Percentiles rank a stretch among this genome's conserved stretches.
phyloP scores from a whole-genome alignment of 345 rosid genomes.

The Moringa oleifera region DNA sequence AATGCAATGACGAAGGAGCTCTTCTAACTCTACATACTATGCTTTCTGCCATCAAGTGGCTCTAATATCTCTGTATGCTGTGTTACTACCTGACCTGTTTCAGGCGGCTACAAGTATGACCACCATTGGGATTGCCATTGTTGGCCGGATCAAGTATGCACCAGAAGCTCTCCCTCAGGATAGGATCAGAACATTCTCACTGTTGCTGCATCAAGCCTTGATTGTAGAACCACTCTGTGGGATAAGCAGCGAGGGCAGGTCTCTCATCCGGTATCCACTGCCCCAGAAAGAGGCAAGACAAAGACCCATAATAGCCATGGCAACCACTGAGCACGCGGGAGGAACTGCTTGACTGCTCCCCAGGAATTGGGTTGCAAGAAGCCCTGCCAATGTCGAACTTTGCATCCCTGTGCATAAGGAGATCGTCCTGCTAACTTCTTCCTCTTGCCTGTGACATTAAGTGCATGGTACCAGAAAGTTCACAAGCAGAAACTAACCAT shows the following conservation, averaged over 20 bases:
- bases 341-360: conserved; percentile 92
- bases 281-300: conserved; percentile 96
- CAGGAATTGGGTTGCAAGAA: conserved; percentile 80
- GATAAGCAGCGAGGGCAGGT: conserved; percentile 35
- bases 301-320: conserved; percentile 97
- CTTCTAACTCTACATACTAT: too few relatives aligned
- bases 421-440: conserved; percentile 80
- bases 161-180: too few relatives aligned
- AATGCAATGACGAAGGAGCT: too few relatives aligned
- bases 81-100: too few relatives aligned
- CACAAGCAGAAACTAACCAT: too few relatives aligned
- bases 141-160: too few relatives aligned
- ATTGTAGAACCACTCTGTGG: conserved; percentile 32
- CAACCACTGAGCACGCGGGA: conserved; percentile 91
- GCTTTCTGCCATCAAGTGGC: too few relatives aligned
- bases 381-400: conserved; percentile 92
- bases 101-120: too few relatives aligned
- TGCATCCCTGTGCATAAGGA: conserved; percentile 97
- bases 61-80: too few relatives aligned
- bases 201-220: conserved; percentile 3
- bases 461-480: conserved; percentile 1
- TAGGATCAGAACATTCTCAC: too few relatives aligned
- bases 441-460: conserved; percentile 60
- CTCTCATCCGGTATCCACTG: conserved; percentile 56
- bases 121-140: too few relatives aligned